phyloP scores from a whole-genome alignment of 2,329 filamentous ascomycete species.

The Tolypocladium tundrense region DNA sequence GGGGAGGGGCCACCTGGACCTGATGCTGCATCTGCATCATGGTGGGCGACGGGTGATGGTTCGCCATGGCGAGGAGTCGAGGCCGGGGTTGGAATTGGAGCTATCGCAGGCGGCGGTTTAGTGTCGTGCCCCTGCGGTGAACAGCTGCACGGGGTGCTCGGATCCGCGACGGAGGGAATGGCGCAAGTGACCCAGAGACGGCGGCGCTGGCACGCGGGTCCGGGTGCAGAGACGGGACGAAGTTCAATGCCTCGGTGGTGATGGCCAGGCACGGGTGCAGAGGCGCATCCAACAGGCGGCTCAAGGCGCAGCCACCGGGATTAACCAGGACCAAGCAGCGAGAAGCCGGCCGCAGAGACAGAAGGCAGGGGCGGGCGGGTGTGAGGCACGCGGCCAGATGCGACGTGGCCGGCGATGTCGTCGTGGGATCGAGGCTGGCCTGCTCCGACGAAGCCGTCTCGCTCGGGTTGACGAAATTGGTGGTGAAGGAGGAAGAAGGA shows the following conservation, averaged over 20 bases:
- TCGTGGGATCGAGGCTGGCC: constrained; percentile 3
- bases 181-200: background rate
- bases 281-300: background rate
- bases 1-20: constrained; percentile 45
- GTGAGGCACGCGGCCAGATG: background rate
- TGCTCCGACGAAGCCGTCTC: constrained; percentile 20
- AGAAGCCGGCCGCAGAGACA: background rate
- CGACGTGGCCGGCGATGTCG: background rate
- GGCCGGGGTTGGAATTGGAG: constrained; percentile 1
- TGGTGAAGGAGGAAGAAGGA: constrained; percentile 17
- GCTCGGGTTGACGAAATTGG: constrained; percentile 18
- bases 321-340: background rate
- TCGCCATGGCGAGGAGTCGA: constrained; percentile 46
- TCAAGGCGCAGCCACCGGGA: background rate
- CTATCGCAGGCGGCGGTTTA: constrained; percentile 7
- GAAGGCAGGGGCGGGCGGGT: background rate
- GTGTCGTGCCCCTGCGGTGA: constrained; percentile 4
- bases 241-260: constrained; percentile 3
- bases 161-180: constrained; percentile 3
- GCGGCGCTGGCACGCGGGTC: background rate
- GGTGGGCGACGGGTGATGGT: constrained; percentile 72
- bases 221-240: constrained; percentile 1
- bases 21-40: constrained; percentile 60
- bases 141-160: constrained; percentile 6
- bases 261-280: background rate